phyloP scores from a whole-genome alignment of 148 eudicot species.

The Mesembryanthemum crystallinum region DNA sequence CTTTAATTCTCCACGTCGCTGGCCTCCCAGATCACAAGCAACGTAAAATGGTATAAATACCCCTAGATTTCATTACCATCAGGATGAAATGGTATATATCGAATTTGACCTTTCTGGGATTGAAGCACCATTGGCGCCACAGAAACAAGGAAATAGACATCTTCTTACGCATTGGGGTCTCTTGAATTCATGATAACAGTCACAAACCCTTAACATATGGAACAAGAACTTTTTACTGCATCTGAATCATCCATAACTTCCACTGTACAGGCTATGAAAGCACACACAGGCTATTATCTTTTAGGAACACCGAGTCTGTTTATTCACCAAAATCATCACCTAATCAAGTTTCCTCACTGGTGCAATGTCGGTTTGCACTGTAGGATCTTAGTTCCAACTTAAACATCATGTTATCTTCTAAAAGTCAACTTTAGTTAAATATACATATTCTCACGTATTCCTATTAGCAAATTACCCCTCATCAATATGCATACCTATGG shows the following conservation, averaged over 20 bases:
- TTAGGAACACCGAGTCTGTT: neutral
- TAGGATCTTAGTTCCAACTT: neutral
- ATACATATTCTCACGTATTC: too few species aligned
- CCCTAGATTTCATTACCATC: neutral
- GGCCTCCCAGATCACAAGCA: too few species aligned
- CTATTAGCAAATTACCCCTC: too few species aligned
- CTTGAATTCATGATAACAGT: neutral
- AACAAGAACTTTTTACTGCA: neutral
- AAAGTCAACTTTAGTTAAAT: neutral
- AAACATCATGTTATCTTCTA: neutral
- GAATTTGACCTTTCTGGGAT: neutral
- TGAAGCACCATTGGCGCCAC: neutral
- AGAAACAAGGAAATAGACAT: neutral
- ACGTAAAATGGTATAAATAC: too few species aligned
- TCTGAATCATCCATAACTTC: constrained; percentile 2
- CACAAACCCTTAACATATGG: neutral
- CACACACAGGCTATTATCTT: neutral
- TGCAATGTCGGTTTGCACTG: neutral
- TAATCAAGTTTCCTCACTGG: neutral
- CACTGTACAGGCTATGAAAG: neutral
- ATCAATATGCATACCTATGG: too few species aligned
- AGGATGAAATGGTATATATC: neutral
- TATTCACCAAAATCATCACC: neutral
- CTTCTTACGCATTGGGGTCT: neutral
- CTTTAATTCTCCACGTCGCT: too few species aligned